Evolutionary conservation across 2,329 filamentous ascomycete genomes (phyloP), one percentile per base, ranked within the genome.

Genomic region (Thielaviopsis cerberus): DNA sequence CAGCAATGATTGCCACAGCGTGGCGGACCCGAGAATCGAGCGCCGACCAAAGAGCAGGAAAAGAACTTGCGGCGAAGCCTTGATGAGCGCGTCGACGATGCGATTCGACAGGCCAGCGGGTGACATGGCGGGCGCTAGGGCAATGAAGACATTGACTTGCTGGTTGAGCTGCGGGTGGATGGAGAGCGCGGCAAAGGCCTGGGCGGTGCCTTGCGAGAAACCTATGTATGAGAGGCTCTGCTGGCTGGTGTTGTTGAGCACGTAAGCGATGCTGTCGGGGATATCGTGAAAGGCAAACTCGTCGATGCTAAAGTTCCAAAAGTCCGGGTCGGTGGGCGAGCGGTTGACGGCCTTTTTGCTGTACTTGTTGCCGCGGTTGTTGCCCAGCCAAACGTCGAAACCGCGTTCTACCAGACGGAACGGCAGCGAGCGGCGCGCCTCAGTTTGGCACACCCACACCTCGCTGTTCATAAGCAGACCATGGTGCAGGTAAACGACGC

Each of bases 281-380:
- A 98, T 96, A 69, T 98, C 92, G 68, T 97, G 82, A 66, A 98
- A 94, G 53, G 92, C 92, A 67, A 98, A 98, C 67, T 98, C 87
- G 68, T 98, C 92, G 67, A 98, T 97, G 55, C 88, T 95, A 68
- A 98, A 98, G 69, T 96, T 85, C 92, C 92, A 98, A 69, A 98
- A 98, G 15, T 80, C 76, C 41, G 77, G 73, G 1, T 86, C 84
- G 0, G 81, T 84, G 0, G 92, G 90, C 0, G 88, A 84, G 62
- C 76, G 75, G 60, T 83, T 78, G 55, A 90, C 80, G 1, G 83
- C 90, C 72, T 98, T 98, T 70, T 97, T 98, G 52, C 89, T 95
- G 72, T 98, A 98, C 69, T 98, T 98, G 77, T 98, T 98, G 54
- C 92, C 92, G 37, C 92, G 83, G 67, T 98, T 98, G 70, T 98